Base-by-base conservation (phyloP, 495 filamentous ascomycete species). In the Apodospora peruviana region DNA sequence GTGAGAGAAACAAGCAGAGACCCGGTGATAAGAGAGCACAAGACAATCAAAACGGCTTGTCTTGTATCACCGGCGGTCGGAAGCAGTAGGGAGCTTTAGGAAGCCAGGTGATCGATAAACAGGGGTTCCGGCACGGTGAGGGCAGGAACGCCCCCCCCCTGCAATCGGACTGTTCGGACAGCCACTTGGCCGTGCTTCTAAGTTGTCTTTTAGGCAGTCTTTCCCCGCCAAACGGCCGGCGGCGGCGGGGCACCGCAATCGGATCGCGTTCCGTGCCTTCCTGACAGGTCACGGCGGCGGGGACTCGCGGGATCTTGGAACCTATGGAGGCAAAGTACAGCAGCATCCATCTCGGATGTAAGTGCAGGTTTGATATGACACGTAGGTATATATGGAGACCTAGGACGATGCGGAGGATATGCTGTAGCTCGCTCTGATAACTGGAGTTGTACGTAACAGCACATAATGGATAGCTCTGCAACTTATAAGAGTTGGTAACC, bases 71-170 rank as follows among this genome's bases (percentile, higher is more conserved):
- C 43, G 50, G 47, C 49, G 47, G 52, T 51, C 52, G 43, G 56
- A 51, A 45, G 25, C 25, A 51, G 27, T 39, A 52, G 21, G 35
- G 27, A 32, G 44, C n/a, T n/a, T 48, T 5, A 38, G 36, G 36
- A 11, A 17, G 27, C 41, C 57, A 64, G 60, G 50, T 64, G 60
- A 64, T 51, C 60, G 55, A 58, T 54, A 37, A 47, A 40, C 22
- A 18, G 37, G 40, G 39, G 20, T 12, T 47, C 22, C 40, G 45
- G 40, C 36, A 46, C 48, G 40, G 45, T 50, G 19, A 41, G 19
- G 24, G 12, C n/a, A n/a, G n/a, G n/a, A n/a, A n/a, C n/a, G n/a
- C 29, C 16, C 34, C 35, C n/a, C 21, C 44, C 34, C n/a, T 47
- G 47, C 55, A 61, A 51, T 34, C 48, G 50, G 27, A 29, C 35